Percentiles rank a stretch among this genome's conserved stretches.
These are phyloP conservation scores for Penicillium sp. DNA, from an alignment of 2,329 filamentous ascomycete genomes.

Conservation along the genomic window DNA sequence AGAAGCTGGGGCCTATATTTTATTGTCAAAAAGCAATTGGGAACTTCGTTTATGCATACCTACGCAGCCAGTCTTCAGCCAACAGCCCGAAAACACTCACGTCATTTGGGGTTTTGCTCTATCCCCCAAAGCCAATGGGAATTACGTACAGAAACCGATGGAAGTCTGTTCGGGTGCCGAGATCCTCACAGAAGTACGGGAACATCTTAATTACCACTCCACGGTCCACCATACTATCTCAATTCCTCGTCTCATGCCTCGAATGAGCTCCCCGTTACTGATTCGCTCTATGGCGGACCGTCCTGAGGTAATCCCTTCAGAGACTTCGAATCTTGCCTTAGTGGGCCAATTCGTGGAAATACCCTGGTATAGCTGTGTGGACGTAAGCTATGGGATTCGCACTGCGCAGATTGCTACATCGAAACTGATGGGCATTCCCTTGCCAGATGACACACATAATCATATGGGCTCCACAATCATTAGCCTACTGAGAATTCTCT, in stretches of 20 bases:
- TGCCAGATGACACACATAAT: not conserved
- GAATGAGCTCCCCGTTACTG: not conserved
- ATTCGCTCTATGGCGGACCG: not conserved
- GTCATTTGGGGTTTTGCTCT: conserved; percentile 47
- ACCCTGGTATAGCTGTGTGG: not conserved
- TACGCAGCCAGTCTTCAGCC: conserved; percentile 45
- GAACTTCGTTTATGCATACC: conserved; percentile 44
- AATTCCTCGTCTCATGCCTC: conserved; percentile 2
- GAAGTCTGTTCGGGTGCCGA: conserved; percentile 43
- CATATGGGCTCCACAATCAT: not conserved
- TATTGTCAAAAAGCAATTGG: conserved; percentile 45
- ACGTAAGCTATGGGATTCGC: not conserved
- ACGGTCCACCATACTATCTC: not conserved
- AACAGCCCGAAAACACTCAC: conserved; percentile 35
- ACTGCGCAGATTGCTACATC: not conserved
- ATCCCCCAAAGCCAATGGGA: conserved; percentile 37
- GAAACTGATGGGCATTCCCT: not conserved
- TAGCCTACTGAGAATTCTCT: not conserved
- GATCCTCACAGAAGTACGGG: conserved; percentile 22
- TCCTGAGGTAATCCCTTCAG: not conserved
- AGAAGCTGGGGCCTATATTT: conserved; percentile 40
- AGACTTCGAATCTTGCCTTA: not conserved
- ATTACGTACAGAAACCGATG: conserved; percentile 45
- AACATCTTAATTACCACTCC: not conserved
- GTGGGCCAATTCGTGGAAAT: not conserved